phyloP scores from a whole-genome alignment of 176 grass and related monocot genomes.

The Saccharum officinarum region DNA sequence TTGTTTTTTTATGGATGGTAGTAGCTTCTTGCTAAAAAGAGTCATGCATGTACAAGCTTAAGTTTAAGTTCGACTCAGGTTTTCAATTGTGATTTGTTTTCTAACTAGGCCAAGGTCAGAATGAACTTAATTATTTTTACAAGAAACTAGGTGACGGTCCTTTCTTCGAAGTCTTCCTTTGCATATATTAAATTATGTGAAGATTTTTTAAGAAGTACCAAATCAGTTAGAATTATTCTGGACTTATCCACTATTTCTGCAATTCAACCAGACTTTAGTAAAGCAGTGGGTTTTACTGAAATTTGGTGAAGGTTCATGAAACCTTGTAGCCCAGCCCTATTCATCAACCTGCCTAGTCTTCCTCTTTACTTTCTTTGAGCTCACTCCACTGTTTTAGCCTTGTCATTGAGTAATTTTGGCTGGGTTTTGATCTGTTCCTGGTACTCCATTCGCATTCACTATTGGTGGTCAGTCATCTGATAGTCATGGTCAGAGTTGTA shows the following conservation, averaged over 20 bases:
- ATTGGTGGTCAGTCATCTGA: constrained; percentile 17
- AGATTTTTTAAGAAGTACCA: neutral
- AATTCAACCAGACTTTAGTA: neutral
- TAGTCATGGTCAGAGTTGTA: neutral
- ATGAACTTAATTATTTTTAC: neutral
- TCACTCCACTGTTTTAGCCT: constrained; percentile 1
- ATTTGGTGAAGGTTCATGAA: neutral
- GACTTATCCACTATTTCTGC: neutral
- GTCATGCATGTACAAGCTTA: neutral
- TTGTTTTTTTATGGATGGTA: neutral
- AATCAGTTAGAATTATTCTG: neutral
- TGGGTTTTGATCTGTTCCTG: neutral
- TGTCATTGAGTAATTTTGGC: neutral
- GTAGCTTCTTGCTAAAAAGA: neutral
- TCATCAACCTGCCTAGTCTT: neutral
- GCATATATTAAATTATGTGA: constrained; percentile 11
- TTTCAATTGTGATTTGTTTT: neutral
- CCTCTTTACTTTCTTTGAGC: constrained; percentile 12
- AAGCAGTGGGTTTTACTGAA: constrained; percentile 14
- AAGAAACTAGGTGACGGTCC: neutral
- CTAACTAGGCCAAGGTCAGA: neutral
- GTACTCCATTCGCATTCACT: neutral
- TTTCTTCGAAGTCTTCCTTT: neutral
- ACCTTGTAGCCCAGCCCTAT: neutral
- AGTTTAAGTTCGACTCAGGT: neutral